Conservation (phyloP, 192 early-diverging fungal species). For the Coemansia sp. region DNA sequence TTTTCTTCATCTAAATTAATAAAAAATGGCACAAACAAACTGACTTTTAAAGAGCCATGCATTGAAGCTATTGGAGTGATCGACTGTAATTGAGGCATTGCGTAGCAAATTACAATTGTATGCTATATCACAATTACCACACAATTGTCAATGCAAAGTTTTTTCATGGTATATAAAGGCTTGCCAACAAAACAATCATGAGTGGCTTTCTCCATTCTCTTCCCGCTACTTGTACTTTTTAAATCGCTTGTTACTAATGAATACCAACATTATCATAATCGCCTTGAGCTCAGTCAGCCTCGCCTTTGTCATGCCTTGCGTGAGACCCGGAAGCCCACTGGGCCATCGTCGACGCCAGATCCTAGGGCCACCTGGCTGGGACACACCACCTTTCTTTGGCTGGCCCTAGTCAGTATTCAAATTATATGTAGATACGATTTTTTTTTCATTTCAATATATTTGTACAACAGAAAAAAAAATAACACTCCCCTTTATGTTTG, state of each 20-base stretch:
- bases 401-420: not conserved
- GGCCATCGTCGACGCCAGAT: not conserved
- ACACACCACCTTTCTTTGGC: not conserved
- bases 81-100: not conserved
- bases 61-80: not conserved
- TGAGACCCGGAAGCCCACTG: not conserved
- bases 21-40: not conserved
- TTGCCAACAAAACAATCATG: not conserved
- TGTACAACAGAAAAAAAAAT: not conserved
- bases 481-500: not conserved
- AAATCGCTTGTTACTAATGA: not conserved
- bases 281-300: not conserved
- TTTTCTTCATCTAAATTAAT: not conserved
- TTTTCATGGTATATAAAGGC: not conserved
- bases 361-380: not conserved
- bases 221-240: not conserved
- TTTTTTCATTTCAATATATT: not conserved
- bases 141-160: not conserved
- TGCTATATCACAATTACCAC: not conserved
- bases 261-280: not conserved
- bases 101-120: not conserved
- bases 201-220: not conserved
- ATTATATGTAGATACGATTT: not conserved
- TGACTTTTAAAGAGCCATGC: not conserved
- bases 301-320: not conserved